A percentile compares a stretch with the other conserved stretches of the same genome.
These are phyloP conservation scores for Dactylis glomerata DNA, from an alignment of 176 grass and related monocot genomes.

Conservation along the genomic window DNA sequence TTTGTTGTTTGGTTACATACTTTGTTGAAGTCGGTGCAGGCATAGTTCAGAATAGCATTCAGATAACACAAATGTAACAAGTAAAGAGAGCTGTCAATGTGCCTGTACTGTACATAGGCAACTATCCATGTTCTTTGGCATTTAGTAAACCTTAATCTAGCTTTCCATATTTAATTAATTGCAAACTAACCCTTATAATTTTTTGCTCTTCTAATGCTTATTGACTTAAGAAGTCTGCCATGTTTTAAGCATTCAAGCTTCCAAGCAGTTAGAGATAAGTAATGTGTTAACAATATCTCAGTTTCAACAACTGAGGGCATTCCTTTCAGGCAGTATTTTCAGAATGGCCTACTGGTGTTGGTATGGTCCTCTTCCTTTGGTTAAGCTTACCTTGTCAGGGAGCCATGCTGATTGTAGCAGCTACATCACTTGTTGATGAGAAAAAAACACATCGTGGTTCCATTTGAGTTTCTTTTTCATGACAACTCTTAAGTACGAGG, in stretches of 20 bases:
- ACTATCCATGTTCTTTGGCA: neutral
- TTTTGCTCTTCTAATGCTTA: neutral
- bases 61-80: neutral
- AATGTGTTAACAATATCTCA: neutral
- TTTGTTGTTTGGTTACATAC: neutral
- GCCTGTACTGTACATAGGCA: neutral
- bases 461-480: neutral
- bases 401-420: conserved; percentile 6
- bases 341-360: neutral
- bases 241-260: neutral
- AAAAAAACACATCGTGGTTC: neutral
- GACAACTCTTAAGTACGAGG: neutral
- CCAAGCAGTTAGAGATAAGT: neutral
- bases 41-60: neutral
- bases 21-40: neutral
- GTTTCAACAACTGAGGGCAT: neutral
- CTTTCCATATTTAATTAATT: neutral
- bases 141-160: neutral
- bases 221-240: neutral
- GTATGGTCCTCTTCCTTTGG: neutral
- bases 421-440: conserved; percentile 6
- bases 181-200: neutral
- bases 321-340: neutral
- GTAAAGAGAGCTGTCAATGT: neutral
- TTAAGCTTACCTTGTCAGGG: neutral